Evolutionary conservation across 441 rosid genomes (phyloP), one percentile per base, ranked within the genome.

Genomic region (Kokia cookei): DNA sequence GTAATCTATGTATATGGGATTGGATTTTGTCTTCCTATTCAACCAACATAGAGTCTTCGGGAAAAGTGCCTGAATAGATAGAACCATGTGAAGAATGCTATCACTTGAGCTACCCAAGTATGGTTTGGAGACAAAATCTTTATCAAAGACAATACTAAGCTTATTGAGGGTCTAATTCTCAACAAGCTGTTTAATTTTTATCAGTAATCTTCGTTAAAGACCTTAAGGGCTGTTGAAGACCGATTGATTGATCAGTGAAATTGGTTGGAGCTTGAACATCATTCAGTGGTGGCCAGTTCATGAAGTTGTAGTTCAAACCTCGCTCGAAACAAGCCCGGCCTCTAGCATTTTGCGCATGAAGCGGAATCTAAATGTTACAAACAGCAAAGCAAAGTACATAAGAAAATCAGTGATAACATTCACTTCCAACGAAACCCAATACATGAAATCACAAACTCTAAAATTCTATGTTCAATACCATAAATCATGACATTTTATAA

Each of bases 181-280:
- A 19, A 19, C 22, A 19, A 19, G 22, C 22, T 19, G 22, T 19
- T 19, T 19, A 19, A 19, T 19, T 19, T 61, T 19, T 55, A 5
- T 48, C 51, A 11, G 26, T 48, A 42, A 10, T 26, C 42, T 22
- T 14, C 4, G 4, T 42, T 64, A 64, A 65, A 43, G 70, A 65
- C 81, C 80, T 72, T 47, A 74, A 53, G 22, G 29, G 29, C 24
- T 47, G 65, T 47, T 67, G 55, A 64, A 68, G 48, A 64, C 42
- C 64, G 22, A 1, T 35, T 53, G 73, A 29, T 57, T 45, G 19
- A 3, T 61, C 6, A 6, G 43, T 47, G 22, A 32, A 43, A 1
- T 53, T 42, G 35, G 40, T 62, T 27, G 37, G 76, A 69, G 61
- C 69, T 0, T 22, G 70, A n/a, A 24, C 13, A 24, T 13, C 40